Evolutionary conservation across 495 filamentous ascomycete species (phyloP), one percentile per base, ranked within the genome.

Genomic region (Jackrogersella multiformis): DNA sequence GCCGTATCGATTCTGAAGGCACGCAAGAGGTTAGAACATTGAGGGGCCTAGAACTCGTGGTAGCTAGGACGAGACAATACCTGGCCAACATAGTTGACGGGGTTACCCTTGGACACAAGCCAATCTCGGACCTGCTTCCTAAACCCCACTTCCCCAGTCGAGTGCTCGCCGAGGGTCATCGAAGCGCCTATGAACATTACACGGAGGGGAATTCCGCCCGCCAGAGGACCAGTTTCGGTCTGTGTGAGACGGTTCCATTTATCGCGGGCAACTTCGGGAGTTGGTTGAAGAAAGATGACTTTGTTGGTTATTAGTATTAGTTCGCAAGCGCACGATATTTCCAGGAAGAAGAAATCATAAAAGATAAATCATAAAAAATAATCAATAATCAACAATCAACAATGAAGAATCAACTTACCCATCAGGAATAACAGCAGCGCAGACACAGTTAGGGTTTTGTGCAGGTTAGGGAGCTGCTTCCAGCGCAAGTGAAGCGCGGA

Each of bases 141-240:
- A 68, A 85, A 88, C 15, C 85, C 85, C 71, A 86, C 82, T 16
- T 80, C 78, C 52, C 84, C 82, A 1, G 72, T 78, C 1, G 82
- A 85, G 24, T 72, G 71, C 42, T 80, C 82, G 20, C 86, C 86
- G 41, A 78, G 75, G 2, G 85, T 87, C 64, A 89, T 86, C 0
- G 85, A 88, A 9, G 85, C 85, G 23, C 86, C 86, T 20, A 87
- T 77, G 21, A 85, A 82, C 73, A 87, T 75, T 21, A 86, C 77
- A 8, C 84, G 76, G 4, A 87, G 76, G 9, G 74, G 72, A 23
- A 74, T 71, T n/a, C 73, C 73, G 30, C 71, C 70, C 1, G 72
- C 72, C 12, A 74, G 55, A 61, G 67, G 56, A 35, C 51, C 51
- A 28, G 12, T 39, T 15, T 46, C 61, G 38, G 61, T n/a, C 8